Base-by-base conservation (phyloP, 805 yeast genomes). In the Metschnikowia rubicola region DNA sequence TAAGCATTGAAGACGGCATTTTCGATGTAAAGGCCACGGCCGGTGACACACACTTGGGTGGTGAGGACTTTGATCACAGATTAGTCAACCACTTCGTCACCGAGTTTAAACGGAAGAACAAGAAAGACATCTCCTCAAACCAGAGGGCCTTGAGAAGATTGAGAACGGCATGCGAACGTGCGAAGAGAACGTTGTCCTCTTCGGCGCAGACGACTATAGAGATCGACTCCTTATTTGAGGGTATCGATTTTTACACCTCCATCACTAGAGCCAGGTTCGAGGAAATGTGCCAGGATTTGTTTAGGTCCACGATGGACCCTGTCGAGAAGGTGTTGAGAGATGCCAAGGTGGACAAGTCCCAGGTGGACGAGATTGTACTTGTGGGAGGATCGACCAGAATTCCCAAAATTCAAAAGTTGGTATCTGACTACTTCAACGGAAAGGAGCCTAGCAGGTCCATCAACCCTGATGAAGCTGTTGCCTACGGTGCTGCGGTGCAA, bases 301-400 rank as follows among this genome's bases (percentile, higher is more conserved):
- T 90, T 85, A 88, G 96, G 79, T 84, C 92, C 51, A 91, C 97
- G 51, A 68, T 90, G 59, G 96, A 88, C 60, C 97, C 97, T 55
- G 97, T 91, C 59, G 97, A 90, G 80, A 87, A 86, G 77, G 97
- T 90, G 45, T 81, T 91, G 73, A 84, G 82, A 70, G 97, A 91
- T 71, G 78, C 97, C 59, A 86, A 87, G 78, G 74, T 88, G 62
- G 96, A 87, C 79, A 90, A 91, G 80, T 79, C 96, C 43, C 81
- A 81, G 65, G 90, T 91, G 60, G 78, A 90, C 71, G 97, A 91
- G 78, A 87, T 90, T 66, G 97, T 90, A 59, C 78, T 90, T 45
- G 97, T 90, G 62, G 97, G 97, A 80, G 97, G 97, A 74, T 90
- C 97, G 55, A 91, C 97, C 60, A 90, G 97, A 85, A 90, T 90